Conservation (phyloP, 768 basidiomycete genomes). For the Pleurotus eryngii region DNA sequence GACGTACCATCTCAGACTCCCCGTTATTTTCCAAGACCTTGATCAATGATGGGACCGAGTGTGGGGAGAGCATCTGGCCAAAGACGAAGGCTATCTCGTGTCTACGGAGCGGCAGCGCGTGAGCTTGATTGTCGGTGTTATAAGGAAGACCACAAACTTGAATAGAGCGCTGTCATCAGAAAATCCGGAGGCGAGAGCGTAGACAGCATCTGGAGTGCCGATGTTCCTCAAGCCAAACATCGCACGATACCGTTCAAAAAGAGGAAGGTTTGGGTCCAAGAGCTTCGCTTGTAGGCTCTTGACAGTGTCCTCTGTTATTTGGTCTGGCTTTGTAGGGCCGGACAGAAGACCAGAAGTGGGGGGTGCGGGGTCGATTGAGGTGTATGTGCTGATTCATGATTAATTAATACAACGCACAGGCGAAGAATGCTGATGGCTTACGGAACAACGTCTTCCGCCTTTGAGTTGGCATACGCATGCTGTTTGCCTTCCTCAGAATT, state of each 20-base stretch:
- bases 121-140: neutral
- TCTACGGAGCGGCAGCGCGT: constrained; percentile 33
- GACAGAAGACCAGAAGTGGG: constrained; percentile 62
- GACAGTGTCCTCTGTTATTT: constrained; percentile 46
- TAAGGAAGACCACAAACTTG: constrained; percentile 51
- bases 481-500: constrained; percentile 67
- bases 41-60: constrained; percentile 84
- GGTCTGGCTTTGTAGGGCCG: constrained; percentile 49
- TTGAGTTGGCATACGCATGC: constrained; percentile 32
- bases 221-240: constrained; percentile 98
- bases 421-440: constrained; percentile 20
- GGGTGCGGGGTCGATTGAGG: constrained; percentile 89
- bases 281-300: constrained; percentile 56
- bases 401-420: neutral
- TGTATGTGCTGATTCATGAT: constrained; percentile 51
- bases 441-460: constrained; percentile 28
- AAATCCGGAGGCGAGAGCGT: constrained; percentile 91
- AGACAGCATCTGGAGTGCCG: constrained; percentile 79
- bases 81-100: constrained; percentile 99
- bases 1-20: constrained; percentile 96
- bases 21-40: constrained; percentile 64
- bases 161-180: constrained; percentile 86
- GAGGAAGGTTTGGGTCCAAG: constrained; percentile 60
- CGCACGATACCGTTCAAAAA: constrained; percentile 94
- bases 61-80: constrained; percentile 87